Evolutionary conservation across 2,329 filamentous ascomycete species (phyloP).

Genomic region (Didymella arachidicola): DNA sequence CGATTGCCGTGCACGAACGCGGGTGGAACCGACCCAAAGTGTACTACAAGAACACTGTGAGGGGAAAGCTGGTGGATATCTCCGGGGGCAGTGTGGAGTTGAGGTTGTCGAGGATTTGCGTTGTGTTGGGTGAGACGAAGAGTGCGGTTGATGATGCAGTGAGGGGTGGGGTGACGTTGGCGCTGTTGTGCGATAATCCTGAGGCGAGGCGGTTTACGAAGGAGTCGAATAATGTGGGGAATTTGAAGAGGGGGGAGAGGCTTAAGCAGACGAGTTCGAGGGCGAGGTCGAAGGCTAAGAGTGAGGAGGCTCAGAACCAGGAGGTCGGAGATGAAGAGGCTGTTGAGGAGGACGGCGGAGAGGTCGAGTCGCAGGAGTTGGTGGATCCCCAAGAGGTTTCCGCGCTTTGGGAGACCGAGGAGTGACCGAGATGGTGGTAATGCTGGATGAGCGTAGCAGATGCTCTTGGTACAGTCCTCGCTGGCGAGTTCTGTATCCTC

Average conservation of each 20-base stretch:
- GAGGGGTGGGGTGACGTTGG: constrained; percentile 34
- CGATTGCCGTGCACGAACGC: constrained; percentile 34
- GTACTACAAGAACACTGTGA: constrained; percentile 37
- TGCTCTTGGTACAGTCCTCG: neutral
- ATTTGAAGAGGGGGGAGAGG: constrained; percentile 27
- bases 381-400: neutral
- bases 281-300: constrained; percentile 5
- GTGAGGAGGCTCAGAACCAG: neutral
- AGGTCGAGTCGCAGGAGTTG: neutral
- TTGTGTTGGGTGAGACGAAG: constrained; percentile 31
- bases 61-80: constrained; percentile 34
- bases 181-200: constrained; percentile 39
- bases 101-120: constrained; percentile 35
- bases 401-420: neutral
- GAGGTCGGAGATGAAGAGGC: neutral
- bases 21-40: constrained; percentile 32
- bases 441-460: neutral
- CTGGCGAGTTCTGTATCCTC: constrained; percentile 10
- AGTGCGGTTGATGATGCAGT: constrained; percentile 40
- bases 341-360: neutral
- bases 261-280: constrained; percentile 12
- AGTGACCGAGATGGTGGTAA: neutral
- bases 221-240: constrained; percentile 36
- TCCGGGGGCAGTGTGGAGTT: constrained; percentile 27
- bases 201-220: constrained; percentile 32